Conservation (phyloP, 306 rosid genomes). For the Quercus glauca region DNA sequence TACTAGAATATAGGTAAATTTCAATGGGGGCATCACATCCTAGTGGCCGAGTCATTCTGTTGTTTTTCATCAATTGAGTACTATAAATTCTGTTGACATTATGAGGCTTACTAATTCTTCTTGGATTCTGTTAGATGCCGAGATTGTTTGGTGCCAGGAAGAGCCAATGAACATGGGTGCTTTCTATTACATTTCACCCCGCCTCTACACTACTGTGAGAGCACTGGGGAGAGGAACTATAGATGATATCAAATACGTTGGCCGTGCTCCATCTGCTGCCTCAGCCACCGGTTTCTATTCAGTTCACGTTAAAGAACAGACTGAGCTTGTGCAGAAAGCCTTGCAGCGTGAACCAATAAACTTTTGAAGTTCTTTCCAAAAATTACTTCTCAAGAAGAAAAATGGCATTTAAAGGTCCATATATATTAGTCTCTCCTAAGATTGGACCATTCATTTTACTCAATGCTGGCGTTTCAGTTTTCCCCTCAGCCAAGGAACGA, state of each 20-base stretch:
- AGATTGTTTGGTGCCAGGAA: conserved; percentile 96
- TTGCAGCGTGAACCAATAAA: conserved; percentile 58
- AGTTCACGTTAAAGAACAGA: conserved; percentile 83
- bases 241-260: conserved; percentile 71
- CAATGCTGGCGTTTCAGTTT: neutral
- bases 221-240: conserved; percentile 62
- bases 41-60: neutral
- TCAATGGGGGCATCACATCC: neutral
- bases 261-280: conserved; percentile 93
- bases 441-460: neutral
- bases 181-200: conserved; percentile 61
- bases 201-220: conserved; percentile 76
- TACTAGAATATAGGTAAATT: neutral
- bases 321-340: conserved; percentile 76
- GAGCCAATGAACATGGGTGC: conserved; percentile 99
- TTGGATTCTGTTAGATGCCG: conserved; percentile 67
- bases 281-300: conserved; percentile 83
- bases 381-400: neutral
- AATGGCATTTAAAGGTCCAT: neutral
- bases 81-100: neutral
- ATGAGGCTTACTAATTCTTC: conserved; percentile 7
- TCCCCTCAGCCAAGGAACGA: neutral
- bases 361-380: neutral
- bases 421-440: neutral
- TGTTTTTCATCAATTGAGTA: neutral